Base-by-base conservation (phyloP, 129 eudicot genomes). In the Tagetes patula region DNA sequence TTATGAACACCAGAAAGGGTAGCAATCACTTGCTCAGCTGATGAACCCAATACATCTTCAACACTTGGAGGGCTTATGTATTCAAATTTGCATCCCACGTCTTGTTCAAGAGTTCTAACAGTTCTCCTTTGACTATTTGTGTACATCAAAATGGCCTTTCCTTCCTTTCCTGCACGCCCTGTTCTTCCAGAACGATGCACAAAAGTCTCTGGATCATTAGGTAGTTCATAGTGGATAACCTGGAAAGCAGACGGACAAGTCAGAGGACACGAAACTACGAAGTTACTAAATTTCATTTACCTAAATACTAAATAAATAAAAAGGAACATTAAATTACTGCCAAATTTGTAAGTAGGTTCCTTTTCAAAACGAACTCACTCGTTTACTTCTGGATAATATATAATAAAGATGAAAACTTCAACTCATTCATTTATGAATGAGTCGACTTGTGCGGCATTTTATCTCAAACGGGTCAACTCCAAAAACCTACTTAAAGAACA, bases 101-200 rank as follows among this genome's bases (percentile, higher is more conserved):
- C 98, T 41, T 82, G 80, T 78, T 93, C 96, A 12, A 93, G 88
- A 67, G 95, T 84, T 75, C 59, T 83, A 40, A 93, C 85, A 3
- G 95, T 85, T 72, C 98, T 80, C 73, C 95, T 82, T 79, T 93
- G 96, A 78, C 75, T 93, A 60, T 84, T 77, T 9, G 96, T 82
- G 84, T 77, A 89, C 98, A 93, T 84, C 68, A 93, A 75, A 60
- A 93, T 82, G 13, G 96, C 96, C 3, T 80, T 84, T 31, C 98
- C 98, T 85, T 82, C 77, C 75, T 93, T 93, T 58, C 96, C 98
- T 27, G 98, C 98, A 76, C 98, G 95, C n/a, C 98, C 98, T 10
- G 98, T 93, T 36, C 98, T 87, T 45, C 98, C 98, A 67, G 98
- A 93, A 11, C 98, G 96, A 69, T 93, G 98, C 78, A 93, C 98